phyloP scores from a whole-genome alignment of 2,329 filamentous ascomycete species.

The Trichoderma oligosporum region DNA sequence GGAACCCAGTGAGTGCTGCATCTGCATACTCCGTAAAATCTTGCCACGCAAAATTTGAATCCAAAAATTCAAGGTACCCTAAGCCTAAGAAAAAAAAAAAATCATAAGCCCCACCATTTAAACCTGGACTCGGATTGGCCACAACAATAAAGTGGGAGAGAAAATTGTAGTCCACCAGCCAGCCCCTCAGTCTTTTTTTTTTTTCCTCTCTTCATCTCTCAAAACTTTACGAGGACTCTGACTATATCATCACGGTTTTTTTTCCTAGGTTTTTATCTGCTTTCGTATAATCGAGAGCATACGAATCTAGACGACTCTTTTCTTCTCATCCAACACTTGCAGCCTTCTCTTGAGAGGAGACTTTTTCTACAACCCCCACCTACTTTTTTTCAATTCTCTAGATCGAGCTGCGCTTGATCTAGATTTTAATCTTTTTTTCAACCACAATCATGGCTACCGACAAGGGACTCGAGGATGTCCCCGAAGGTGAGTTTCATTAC shows the following conservation, averaged over 20 bases:
- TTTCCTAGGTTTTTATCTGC: constrained; percentile 42
- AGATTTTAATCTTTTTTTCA: constrained; percentile 48
- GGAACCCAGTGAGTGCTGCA: not conserved
- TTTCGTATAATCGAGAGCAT: constrained; percentile 46
- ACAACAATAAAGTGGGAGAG: constrained; percentile 17
- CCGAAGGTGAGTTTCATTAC: constrained; percentile 67
- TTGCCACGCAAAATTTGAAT: constrained; percentile 14
- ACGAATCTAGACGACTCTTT: constrained; percentile 44
- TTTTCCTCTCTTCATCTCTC: constrained; percentile 26
- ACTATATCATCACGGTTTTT: constrained; percentile 29
- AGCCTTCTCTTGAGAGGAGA: constrained; percentile 35
- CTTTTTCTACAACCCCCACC: constrained; percentile 39
- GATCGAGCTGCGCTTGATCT: constrained; percentile 79
- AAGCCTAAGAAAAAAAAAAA: too few relatives aligned
- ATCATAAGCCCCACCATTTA: constrained; percentile 21
- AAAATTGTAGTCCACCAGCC: constrained; percentile 36
- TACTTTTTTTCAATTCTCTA: constrained; percentile 46
- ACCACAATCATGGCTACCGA: constrained; percentile 98
- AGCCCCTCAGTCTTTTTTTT: constrained; percentile 42
- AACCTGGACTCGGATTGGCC: constrained; percentile 24
- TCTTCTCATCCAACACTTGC: constrained; percentile 29
- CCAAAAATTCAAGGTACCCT: constrained; percentile 24
- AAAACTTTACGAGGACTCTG: constrained; percentile 32
- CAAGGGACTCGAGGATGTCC: constrained; percentile 97
- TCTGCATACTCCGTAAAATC: not conserved